Evolutionary conservation across 306 rosid species (phyloP).

Genomic region (Macrotyloma uniflorum): DNA sequence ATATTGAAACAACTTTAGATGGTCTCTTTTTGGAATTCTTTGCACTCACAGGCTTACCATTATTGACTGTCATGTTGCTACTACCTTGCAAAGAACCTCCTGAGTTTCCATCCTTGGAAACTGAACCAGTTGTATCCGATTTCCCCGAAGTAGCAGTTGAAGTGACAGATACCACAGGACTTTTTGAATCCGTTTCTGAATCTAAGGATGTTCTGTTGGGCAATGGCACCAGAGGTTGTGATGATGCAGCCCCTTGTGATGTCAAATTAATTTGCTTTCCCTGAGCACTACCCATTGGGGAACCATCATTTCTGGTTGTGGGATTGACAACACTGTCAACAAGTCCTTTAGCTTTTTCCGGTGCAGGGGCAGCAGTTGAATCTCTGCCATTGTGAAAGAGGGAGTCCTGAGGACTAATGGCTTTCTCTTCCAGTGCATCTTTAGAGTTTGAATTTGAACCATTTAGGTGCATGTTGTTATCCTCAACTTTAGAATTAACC

Average conservation of each 20-base stretch:
- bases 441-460: conserved; percentile 45
- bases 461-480: conserved; percentile 26
- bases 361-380: conserved; percentile 27
- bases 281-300: conserved; percentile 33
- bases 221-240: conserved; percentile 37
- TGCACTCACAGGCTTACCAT: conserved; percentile 27
- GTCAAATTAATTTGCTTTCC: conserved; percentile 36
- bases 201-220: conserved; percentile 33
- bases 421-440: conserved; percentile 32
- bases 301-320: conserved; percentile 22
- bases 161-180: conserved; percentile 35
- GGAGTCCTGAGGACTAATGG: conserved; percentile 40
- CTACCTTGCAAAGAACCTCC: conserved; percentile 40
- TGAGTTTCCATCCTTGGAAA: conserved; percentile 41
- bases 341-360: conserved; percentile 39
- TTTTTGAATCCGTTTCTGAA: conserved; percentile 34
- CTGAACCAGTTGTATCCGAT: conserved; percentile 14
- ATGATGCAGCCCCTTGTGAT: conserved; percentile 42
- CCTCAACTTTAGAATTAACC: conserved; percentile 31
- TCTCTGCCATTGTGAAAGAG: conserved; percentile 21
- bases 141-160: conserved; percentile 38
- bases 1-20: conserved; percentile 58
- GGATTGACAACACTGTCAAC: conserved; percentile 37
- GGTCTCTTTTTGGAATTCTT: conserved; percentile 48
- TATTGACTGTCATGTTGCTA: not conserved